Conservation (phyloP, 2,329 filamentous ascomycete species). For the Exophiala aquamarina region DNA sequence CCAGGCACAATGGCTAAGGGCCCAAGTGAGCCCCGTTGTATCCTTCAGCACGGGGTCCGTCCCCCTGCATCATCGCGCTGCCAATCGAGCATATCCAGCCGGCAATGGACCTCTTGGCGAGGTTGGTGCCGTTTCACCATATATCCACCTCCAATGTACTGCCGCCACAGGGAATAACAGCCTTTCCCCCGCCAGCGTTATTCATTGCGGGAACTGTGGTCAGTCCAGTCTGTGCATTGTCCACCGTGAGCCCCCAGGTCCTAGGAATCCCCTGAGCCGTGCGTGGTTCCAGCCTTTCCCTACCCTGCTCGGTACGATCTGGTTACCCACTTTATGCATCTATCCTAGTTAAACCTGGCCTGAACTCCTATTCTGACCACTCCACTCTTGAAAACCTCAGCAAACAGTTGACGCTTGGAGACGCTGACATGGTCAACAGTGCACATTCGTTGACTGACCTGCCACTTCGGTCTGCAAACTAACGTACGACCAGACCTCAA, state of each 20-base stretch:
- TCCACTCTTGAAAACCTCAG: slow-evolving; percentile 4
- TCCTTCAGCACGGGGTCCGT: neutral
- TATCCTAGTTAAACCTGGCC: slow-evolving; percentile 13
- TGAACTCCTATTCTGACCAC: slow-evolving; percentile 16
- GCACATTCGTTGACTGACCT: slow-evolving; percentile 10
- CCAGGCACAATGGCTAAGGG: neutral
- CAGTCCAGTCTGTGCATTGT: too few species aligned
- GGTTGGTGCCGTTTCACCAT: slow-evolving; percentile 18
- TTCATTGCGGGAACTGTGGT: neutral
- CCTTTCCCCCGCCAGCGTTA: slow-evolving; percentile 4
- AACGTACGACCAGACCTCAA: slow-evolving; percentile 7
- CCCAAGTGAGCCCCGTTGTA: neutral
- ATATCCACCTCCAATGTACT: slow-evolving; percentile 14
- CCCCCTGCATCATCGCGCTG: slow-evolving; percentile 12
- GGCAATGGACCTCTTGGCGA: slow-evolving; percentile 11
- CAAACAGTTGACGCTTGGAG: slow-evolving; percentile 4
- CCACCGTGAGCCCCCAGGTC: neutral
- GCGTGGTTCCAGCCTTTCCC: slow-evolving; percentile 12
- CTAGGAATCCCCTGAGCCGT: slow-evolving; percentile 3
- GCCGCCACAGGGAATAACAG: neutral
- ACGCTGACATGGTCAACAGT: neutral
- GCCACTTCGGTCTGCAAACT: slow-evolving; percentile 15
- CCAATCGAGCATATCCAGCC: slow-evolving; percentile 19
- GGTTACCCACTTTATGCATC: slow-evolving; percentile 2
- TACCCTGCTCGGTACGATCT: slow-evolving; percentile 3